phyloP scores from a whole-genome alignment of 2,329 filamentous ascomycete species.

The Immersiporthe knoxdaviesiana region DNA sequence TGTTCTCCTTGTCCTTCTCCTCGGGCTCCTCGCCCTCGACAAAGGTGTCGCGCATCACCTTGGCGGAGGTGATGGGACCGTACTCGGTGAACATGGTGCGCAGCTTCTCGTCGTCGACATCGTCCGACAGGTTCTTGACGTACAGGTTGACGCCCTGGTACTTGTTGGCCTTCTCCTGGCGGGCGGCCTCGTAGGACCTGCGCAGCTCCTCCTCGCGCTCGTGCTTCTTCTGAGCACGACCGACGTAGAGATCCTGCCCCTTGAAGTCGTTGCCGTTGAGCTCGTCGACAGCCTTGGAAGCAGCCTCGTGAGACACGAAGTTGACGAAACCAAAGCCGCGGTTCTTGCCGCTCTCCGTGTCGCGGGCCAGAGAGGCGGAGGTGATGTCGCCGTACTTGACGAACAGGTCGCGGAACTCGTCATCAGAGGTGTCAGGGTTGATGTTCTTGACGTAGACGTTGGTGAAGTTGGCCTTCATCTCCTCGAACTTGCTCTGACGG shows the following conservation, averaged over 20 bases:
- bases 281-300: conserved; percentile 83
- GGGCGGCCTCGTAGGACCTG: conserved; percentile 97
- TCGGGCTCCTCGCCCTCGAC: conserved; percentile 60
- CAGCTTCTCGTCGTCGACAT: conserved; percentile 97
- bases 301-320: conserved; percentile 89
- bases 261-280: conserved; percentile 92
- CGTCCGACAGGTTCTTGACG: conserved; percentile 98
- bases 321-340: conserved; percentile 97
- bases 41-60: conserved; percentile 92
- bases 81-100: conserved; percentile 90
- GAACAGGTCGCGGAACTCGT: conserved; percentile 93
- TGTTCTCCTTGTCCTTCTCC: conserved; percentile 53
- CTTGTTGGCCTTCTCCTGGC: conserved; percentile 97
- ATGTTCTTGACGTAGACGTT: conserved; percentile 99
- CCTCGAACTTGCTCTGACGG: conserved; percentile 99
- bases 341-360: conserved; percentile 82
- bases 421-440: conserved; percentile 78
- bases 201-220: conserved; percentile 99
- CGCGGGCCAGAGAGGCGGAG: conserved; percentile 89
- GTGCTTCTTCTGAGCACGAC: conserved; percentile 99
- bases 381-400: conserved; percentile 93
- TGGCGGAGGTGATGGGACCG: conserved; percentile 95
- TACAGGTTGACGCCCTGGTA: conserved; percentile 99
- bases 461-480: conserved; percentile 99
- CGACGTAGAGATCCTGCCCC: conserved; percentile 95